A percentile compares a stretch with the other conserved stretches of the same genome.
Conservation (phyloP, 768 basidiomycete species). For the Dictyophora rubrovolvata region DNA sequence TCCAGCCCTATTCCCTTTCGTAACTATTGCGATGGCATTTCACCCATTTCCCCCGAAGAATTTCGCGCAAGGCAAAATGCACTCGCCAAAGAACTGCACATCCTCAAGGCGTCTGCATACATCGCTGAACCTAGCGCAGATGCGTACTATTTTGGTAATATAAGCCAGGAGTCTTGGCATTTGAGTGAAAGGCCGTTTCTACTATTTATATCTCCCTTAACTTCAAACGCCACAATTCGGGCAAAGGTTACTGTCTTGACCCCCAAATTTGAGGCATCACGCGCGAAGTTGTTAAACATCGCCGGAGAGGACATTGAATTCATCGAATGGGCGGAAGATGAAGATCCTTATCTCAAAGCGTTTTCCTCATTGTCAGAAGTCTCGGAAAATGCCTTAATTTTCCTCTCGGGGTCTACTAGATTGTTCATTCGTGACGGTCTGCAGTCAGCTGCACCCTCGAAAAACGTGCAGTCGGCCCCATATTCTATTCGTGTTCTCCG, state of each 20-base stretch:
- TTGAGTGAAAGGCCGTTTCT: conserved; percentile 75
- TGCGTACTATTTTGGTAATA: conserved; percentile 62
- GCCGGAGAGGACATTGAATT: conserved; percentile 32
- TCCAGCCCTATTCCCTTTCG: conserved; percentile 1
- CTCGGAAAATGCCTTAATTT: conserved; percentile 26
- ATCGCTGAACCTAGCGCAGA: conserved; percentile 73
- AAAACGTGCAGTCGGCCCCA: conserved; percentile 40
- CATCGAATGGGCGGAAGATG: conserved; percentile 46
- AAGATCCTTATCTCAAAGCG: conserved; percentile 51
- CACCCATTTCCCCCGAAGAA: conserved; percentile 38
- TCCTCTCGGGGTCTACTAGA: conserved; percentile 50
- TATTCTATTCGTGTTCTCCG: conserved; percentile 47
- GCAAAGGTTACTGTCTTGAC: conserved; percentile 55
- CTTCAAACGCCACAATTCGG: conserved; percentile 17
- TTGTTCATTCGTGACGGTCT: conserved; percentile 61
- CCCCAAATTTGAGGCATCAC: conserved; percentile 64
- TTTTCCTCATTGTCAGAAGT: conserved; percentile 21
- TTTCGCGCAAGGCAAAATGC: conserved; percentile 42
- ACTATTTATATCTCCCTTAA: conserved; percentile 42
- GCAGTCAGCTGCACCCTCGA: conserved; percentile 28
- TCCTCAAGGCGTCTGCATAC: conserved; percentile 53
- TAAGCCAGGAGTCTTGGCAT: conserved; percentile 51
- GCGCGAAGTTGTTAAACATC: conserved; percentile 52
- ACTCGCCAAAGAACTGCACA: conserved; percentile 39
- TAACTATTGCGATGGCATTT: conserved; percentile 36